phyloP scores from a whole-genome alignment of 306 rosid genomes.

The Vigna reflexopilosa region DNA sequence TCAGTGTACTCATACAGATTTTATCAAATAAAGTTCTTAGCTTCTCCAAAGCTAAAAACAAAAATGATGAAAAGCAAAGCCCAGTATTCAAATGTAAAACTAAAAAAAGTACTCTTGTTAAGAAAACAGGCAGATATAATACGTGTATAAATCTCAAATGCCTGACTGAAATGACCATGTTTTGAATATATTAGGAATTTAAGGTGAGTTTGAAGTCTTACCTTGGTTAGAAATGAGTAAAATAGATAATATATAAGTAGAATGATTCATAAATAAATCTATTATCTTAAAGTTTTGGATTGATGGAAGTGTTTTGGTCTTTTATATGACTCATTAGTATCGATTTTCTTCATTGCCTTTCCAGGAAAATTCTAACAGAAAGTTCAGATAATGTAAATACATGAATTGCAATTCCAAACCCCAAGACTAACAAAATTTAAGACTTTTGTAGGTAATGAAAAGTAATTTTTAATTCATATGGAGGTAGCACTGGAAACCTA shows the following conservation, averaged over 20 bases:
- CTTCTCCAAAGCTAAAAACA: background rate
- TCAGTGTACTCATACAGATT: conserved; percentile 4
- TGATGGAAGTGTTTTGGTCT: too few species aligned
- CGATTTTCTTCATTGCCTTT: too few species aligned
- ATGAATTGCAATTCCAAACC: conserved; percentile 19
- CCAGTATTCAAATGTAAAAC: background rate
- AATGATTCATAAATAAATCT: too few species aligned
- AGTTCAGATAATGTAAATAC: background rate
- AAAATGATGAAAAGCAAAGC: background rate
- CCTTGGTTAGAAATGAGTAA: too few species aligned
- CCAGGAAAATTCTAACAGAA: too few species aligned
- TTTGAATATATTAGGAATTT: too few species aligned
- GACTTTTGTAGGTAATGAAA: background rate
- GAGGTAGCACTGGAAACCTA: background rate
- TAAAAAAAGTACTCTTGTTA: background rate
- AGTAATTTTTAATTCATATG: background rate
- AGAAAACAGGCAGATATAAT: background rate
- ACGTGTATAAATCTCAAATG: background rate
- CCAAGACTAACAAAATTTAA: background rate
- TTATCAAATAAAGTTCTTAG: background rate
- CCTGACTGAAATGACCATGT: too few species aligned
- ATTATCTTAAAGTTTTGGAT: too few species aligned
- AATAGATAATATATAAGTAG: too few species aligned
- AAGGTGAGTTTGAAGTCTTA: too few species aligned
- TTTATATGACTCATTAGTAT: too few species aligned